Evolutionary conservation across 495 filamentous ascomycete species (phyloP).

Genomic region (Chaetomidium leptoderma): DNA sequence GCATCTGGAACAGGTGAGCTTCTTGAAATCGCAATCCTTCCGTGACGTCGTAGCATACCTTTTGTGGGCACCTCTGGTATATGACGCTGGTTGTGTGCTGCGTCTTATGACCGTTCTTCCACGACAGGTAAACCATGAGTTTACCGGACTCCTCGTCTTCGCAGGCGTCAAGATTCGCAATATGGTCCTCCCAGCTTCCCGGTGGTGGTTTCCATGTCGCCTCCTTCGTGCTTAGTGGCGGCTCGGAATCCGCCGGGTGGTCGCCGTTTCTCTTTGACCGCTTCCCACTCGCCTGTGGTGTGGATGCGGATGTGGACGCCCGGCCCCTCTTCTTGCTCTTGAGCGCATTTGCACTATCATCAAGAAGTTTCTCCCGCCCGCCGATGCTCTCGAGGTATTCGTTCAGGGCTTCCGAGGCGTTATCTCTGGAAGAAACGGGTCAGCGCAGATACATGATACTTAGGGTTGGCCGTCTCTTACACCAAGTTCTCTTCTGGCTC

Average conservation of each 20-base stretch:
- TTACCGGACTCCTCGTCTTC: constrained; percentile 47
- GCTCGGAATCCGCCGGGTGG: constrained; percentile 34
- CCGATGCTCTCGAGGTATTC: constrained; percentile 46
- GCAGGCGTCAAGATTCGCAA: constrained; percentile 53
- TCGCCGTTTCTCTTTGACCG: constrained; percentile 35
- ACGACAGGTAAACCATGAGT: constrained; percentile 50
- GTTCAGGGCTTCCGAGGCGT: constrained; percentile 41
- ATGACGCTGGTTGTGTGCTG: constrained; percentile 53
- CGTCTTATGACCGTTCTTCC: constrained; percentile 57
- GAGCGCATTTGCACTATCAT: constrained; percentile 34
- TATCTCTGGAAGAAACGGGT: constrained; percentile 32
- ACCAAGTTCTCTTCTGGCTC: constrained; percentile 56
- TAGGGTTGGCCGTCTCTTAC: constrained; percentile 29
- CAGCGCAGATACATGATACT: not conserved
- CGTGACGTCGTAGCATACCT: constrained; percentile 38
- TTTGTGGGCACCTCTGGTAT: constrained; percentile 58
- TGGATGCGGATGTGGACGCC: constrained; percentile 28
- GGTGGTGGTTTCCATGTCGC: constrained; percentile 50
- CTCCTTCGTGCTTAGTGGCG: constrained; percentile 34
- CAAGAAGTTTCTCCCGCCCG: constrained; percentile 51
- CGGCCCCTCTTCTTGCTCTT: constrained; percentile 48
- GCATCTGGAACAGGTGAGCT: constrained; percentile 43
- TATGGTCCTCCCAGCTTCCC: constrained; percentile 56
- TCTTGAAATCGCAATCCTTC: not conserved
- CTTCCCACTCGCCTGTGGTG: constrained; percentile 33